Evolutionary conservation across 805 yeast genomes (phyloP), one percentile per base, ranked within the genome.

Genomic region (Diddensiella caesifluorescens): DNA sequence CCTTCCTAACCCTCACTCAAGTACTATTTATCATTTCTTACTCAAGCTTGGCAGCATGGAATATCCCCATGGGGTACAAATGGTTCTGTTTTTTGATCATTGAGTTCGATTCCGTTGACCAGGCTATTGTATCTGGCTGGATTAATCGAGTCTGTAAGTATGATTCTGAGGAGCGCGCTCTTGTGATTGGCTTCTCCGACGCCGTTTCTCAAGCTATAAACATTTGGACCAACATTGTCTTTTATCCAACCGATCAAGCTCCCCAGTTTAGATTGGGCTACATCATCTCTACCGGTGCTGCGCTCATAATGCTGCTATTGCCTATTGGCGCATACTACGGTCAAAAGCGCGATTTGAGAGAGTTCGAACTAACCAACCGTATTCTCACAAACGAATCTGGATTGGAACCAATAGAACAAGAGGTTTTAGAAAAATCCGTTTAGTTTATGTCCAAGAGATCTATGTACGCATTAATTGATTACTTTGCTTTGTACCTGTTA

Each of bases 171-270:
- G 64, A 62, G 47, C 51, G 66, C 5, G 65, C 66, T 1, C 49
- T 62, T 35, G 61, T 62, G 6, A 47, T 59, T 26, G 65, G 63
- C 2, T 57, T 47, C 38, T 56, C 61, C 34, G 63, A 62, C 39
- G 63, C 65, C 7, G 55, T 62, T 3, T 69, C 73, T 5, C 71
- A 69, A 41, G 70, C 71, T 6, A 65, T 68, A 57, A 69, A 68
- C 41, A 63, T 69, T 38, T 69, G 73, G 68, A 68, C 73, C 9
- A 69, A 67, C 44, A 66, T 69, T 42, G 73, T 57, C 3, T 66
- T 67, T 44, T 69, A 56, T 47, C 72, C 73, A 5, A 68, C 73
- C 0, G 52, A 51, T 7, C 42, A 62, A n/a, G 65, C 69, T 3
- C 73, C 73, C 2, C 45, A 61, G 43, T 69, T 69, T 57, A 61